Evolutionary conservation across 805 yeast genomes (phyloP).

Genomic region (Debaryomyces castellii): DNA sequence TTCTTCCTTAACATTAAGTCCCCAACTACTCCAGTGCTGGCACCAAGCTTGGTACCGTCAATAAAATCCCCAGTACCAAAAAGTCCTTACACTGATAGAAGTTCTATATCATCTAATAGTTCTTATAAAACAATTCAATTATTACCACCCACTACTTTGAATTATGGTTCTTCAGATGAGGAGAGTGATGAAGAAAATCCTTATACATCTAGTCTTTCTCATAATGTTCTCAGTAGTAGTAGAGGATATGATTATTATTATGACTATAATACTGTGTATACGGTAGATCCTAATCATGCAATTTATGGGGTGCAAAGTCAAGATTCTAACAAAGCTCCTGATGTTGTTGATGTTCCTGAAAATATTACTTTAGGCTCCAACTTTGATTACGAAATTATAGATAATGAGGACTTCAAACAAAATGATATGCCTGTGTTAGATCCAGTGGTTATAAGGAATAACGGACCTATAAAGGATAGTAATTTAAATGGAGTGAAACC

Average conservation of each 20-base stretch:
- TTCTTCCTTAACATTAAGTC: constrained; percentile 59
- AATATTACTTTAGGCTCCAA: constrained; percentile 41
- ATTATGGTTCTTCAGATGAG: constrained; percentile 66
- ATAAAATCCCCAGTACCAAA: constrained; percentile 1
- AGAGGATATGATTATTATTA: constrained; percentile 78
- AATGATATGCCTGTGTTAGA: constrained; percentile 27
- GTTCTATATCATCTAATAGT: constrained; percentile 27
- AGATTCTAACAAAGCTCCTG: constrained; percentile 22
- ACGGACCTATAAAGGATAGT: constrained; percentile 2
- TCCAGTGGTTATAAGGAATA: constrained; percentile 13
- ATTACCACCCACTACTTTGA: constrained; percentile 84
- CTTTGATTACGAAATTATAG: constrained; percentile 37
- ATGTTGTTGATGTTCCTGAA: constrained; percentile 48
- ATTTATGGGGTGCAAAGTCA: constrained; percentile 34
- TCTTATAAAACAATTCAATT: constrained; percentile 62
- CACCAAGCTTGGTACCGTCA: constrained; percentile 25
- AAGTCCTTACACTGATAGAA: constrained; percentile 24
- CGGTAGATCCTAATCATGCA: constrained; percentile 46
- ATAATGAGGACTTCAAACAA: constrained; percentile 19
- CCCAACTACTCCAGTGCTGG: constrained; percentile 33
- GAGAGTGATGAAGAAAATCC: constrained; percentile 60
- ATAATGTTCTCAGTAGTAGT: constrained; percentile 60
- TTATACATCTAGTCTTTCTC: constrained; percentile 58
- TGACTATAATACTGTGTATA: constrained; percentile 77
- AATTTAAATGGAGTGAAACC: not conserved